Percentiles rank a stretch among this genome's conserved stretches.
These are phyloP conservation scores for Casuarina cunninghamiana DNA, from an alignment of 306 rosid genomes.

Conservation along the genomic window DNA sequence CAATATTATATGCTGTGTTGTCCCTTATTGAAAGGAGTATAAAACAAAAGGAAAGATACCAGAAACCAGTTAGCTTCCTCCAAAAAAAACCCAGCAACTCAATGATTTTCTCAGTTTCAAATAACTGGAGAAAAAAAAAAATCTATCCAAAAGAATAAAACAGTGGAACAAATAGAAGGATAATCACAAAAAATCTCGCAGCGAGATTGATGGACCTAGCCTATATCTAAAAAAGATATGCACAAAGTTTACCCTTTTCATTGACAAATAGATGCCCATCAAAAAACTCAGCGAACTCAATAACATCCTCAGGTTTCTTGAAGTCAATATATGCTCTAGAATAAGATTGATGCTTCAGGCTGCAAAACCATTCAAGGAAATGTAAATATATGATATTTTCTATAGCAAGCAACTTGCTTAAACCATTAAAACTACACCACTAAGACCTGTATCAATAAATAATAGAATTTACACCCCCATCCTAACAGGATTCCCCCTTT, in stretches of 20 bases:
- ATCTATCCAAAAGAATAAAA: conserved; percentile 10
- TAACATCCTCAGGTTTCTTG: conserved; percentile 72
- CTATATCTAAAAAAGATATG: conserved; percentile 26
- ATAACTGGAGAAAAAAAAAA: conserved; percentile 8
- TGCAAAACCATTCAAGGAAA: conserved; percentile 38
- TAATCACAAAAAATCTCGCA: conserved; percentile 3
- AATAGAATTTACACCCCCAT: background rate
- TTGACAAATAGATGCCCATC: conserved; percentile 68
- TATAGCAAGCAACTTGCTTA: conserved; percentile 5
- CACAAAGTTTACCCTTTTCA: conserved; percentile 56
- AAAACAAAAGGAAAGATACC: conserved; percentile 9
- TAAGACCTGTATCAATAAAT: background rate
- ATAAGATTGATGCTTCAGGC: conserved; percentile 54
- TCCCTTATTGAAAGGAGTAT: background rate
- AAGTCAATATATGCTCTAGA: conserved; percentile 79
- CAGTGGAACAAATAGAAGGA: background rate
- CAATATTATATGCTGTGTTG: background rate
- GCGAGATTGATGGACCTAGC: conserved; percentile 23
- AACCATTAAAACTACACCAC: background rate
- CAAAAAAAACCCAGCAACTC: conserved; percentile 13
- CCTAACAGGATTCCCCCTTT: background rate
- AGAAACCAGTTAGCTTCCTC: conserved; percentile 3
- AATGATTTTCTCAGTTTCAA: background rate
- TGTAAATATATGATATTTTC: conserved; percentile 5
- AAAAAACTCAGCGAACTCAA: conserved; percentile 69